Evolutionary conservation across 192 early-diverging fungal genomes (phyloP), one percentile per base, ranked within the genome.

Genomic region (Haplosporangium gracile): DNA sequence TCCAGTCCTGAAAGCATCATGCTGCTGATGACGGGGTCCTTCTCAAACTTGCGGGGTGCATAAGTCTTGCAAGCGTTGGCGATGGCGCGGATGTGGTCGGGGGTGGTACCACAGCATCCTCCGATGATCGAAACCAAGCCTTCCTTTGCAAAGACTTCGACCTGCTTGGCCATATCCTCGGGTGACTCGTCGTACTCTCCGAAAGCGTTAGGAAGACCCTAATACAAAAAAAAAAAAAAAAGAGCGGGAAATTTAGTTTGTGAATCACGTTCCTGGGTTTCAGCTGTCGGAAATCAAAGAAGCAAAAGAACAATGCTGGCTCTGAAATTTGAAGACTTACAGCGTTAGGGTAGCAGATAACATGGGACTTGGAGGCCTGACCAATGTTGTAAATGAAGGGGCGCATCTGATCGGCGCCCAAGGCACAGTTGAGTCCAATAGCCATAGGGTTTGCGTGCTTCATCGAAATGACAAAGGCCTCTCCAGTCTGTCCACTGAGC

Each of bases 51-150:
- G 43, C 97, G 96, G 11, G 98, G 98, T 42, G 91, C 88, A 75
- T 93, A 94, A 73, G 92, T 87, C 79, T 93, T 93, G 90, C 94
- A 94, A 29, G 92, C 92, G 40, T 99, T 95, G 80, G 93, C 92
- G 29, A 97, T 90, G 36, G 95, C 96, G 78, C 95, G 94, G 80
- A 99, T 98, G 84, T 99, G 98, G 26, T 90, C 95, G 1, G 98
- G 98, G 9, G 98, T 99, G 26, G 97, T 97, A 83, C 98, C 98
- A 80, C 98, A 99, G 92, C 98, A 99, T 53, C 98, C 98, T 72
- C 98, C 98, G 34, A 99, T 89, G 90, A 99, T 98, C 83, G 97
- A 98, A 57, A 99, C 91, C 34, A 99, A 90, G n/a, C 97, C 97
- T 42, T 97, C 96, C 71, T 93, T 92, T 29, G 98, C 98, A 92